Percentiles rank a stretch among this genome's conserved stretches.
Evolutionary conservation across 2,329 filamentous ascomycete species (phyloP).

Genomic region (Fusarium sp.): DNA sequence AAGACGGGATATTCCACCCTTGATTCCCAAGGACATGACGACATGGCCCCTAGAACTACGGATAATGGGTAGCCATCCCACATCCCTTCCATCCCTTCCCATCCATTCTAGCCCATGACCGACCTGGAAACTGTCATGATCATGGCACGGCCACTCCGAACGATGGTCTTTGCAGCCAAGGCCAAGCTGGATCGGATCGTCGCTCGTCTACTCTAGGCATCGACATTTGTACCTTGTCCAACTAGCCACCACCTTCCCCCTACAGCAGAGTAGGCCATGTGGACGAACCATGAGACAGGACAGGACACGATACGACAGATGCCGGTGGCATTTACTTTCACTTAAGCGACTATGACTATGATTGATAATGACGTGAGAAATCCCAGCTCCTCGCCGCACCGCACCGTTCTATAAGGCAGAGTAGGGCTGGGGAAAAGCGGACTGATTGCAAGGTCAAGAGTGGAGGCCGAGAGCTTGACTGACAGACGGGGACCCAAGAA

Average conservation of each 20-base stretch:
- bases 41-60: constrained; percentile 5
- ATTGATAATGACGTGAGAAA: constrained; percentile 20
- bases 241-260: neutral
- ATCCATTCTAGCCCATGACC: neutral
- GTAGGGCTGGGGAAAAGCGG: constrained; percentile 37
- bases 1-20: constrained; percentile 12
- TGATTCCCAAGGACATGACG: constrained; percentile 16
- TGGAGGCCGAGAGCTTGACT: constrained; percentile 22
- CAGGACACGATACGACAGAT: neutral
- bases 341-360: neutral
- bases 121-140: constrained; percentile 13
- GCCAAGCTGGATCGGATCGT: constrained; percentile 21
- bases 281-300: neutral
- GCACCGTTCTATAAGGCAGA: constrained; percentile 12
- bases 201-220: constrained; percentile 8
- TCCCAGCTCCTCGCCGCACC: constrained; percentile 10
- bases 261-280: neutral
- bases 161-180: constrained; percentile 2
- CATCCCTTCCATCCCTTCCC: neutral
- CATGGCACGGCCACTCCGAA: constrained; percentile 14
- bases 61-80: neutral
- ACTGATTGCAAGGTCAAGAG: constrained; percentile 18
- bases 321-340: neutral
- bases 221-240: neutral
- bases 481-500: constrained; percentile 8